Base-by-base conservation (phyloP, 179 eudicot genomes). In the Gypsophila paniculata region DNA sequence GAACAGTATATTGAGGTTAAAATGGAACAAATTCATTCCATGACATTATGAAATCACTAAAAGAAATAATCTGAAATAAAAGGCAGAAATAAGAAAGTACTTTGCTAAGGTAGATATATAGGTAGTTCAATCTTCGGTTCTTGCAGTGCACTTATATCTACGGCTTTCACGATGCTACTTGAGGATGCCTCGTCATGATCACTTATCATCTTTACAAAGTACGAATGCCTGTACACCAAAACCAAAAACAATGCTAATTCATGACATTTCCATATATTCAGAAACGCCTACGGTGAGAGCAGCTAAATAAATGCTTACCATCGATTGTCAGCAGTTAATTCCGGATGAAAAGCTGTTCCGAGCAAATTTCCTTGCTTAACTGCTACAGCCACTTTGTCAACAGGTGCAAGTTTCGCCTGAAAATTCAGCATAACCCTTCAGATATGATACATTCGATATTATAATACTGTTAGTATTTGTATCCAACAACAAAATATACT, bases 341-440 rank as follows among this genome's bases (percentile, higher is more conserved):
- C 99, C 18, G 99, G 99, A 75, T 94, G 99, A 68, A 94, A 94
- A 79, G 99, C 96, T 68, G 97, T 94, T 58, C 85, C 97, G 19
- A 94, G 85, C 81, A 94, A 70, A 80, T 91, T 94, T 48, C 90
- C 84, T 75, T 94, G 99, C 79, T 79, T 94, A 49, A 94, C 90
- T 23, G 97, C 99, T 69, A 94, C 97, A 3, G 90, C 86, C 71
- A 90, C 97, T 87, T 85, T 91, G 77, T 83, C 81, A 22, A 42
- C 68, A 51, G 80, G 26, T 32, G 39, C 77, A 62, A 81, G 74
- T 52, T 74, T 82, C 55, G 59, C 88, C 96, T 89, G 42, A 77
- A 64, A 44, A 69, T 42, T 38, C 77, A 68, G 23, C 29, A 61
- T 53, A n/a, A 29, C 15, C 23, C 11, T 48, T 53, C 60, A 63